Evolutionary conservation across 208 protist genomes (phyloP).

Genomic region (Leptomonas pyrrhocoris): DNA sequence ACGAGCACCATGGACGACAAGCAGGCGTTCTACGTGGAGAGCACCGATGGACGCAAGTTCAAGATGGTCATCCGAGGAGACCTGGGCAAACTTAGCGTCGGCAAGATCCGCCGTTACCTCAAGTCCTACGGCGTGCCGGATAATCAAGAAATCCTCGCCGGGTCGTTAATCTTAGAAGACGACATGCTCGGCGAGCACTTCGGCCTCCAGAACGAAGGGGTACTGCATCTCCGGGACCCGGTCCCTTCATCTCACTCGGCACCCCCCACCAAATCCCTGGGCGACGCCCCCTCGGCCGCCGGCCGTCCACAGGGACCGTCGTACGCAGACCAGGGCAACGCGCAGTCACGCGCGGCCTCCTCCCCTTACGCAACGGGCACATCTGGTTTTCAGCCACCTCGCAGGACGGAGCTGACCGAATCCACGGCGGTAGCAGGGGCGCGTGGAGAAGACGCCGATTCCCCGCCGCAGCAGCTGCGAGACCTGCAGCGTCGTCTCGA

Average conservation of each 20-base stretch:
- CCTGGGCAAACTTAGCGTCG: slow-evolving; percentile 70
- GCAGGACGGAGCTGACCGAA: neutral
- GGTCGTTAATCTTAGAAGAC: slow-evolving; percentile 48
- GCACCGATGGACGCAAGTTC: slow-evolving; percentile 76
- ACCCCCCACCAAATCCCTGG: neutral
- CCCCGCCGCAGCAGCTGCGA: slow-evolving; percentile 34
- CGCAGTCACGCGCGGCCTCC: neutral
- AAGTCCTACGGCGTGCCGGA: slow-evolving; percentile 71
- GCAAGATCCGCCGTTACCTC: slow-evolving; percentile 79
- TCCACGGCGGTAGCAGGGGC: neutral
- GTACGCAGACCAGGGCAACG: neutral
- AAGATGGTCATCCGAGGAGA: slow-evolving; percentile 88
- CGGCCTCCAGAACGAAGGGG: slow-evolving; percentile 49
- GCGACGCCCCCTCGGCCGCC: neutral
- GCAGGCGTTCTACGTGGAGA: slow-evolving; percentile 74
- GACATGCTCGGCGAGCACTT: slow-evolving; percentile 72
- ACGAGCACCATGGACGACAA: slow-evolving; percentile 47
- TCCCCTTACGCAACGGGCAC: neutral
- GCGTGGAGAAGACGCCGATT: neutral
- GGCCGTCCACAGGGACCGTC: neutral
- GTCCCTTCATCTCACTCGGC: neutral
- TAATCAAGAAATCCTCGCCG: slow-evolving; percentile 48
- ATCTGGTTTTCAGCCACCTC: neutral
- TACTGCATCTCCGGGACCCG: slow-evolving; percentile 45
- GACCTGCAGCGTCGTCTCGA: slow-evolving; percentile 39